Base-by-base conservation (phyloP, 306 rosid genomes). In the Corylus americana region DNA sequence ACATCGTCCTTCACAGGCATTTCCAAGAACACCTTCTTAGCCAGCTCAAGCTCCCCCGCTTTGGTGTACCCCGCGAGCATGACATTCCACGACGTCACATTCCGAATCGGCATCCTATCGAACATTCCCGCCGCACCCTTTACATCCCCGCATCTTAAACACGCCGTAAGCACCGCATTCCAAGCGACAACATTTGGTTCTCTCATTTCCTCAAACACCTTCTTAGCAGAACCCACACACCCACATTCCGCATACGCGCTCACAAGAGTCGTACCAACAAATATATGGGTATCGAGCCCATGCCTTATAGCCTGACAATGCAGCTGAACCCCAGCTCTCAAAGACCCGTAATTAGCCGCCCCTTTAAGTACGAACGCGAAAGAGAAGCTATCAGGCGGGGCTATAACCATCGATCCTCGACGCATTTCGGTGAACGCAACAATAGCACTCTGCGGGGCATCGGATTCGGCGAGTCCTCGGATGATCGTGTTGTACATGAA, bases 401-500 rank as follows among this genome's bases (percentile, higher is more conserved):
- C 75, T 11, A 72, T 0, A 12, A 49, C 16, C 53, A 11, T 57
- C 35, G 85, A 63, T 76, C 82, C 74, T 51, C 85, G 85, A 7
- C 80, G 93, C 88, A 94, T 85, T 79, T 88, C 88, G 27, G 73
- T 77, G 83, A 90, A 92, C 66, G 89, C 48, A 62, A 62, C 51
- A 7, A 92, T 75, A 17, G 95, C 89, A 58, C 59, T 14, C n/a
- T 57, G 83, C 7, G 94, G 94, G 29, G 76, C 50, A 50, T 85
- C 80, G 4, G 93, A 91, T 12, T 85, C 84, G 2, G 93, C 86
- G 18, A 91, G 83, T 11, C 93, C 92, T 3, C 98, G 88, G 11
- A 92, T 90, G 79, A 92, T 90, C 7, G 97, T 83, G 73, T 94
- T 94, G 93, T 85, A 86, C 93, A 94, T 92, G 92, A 91, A 94